Percentiles rank a stretch among this genome's conserved stretches.
phyloP scores from a whole-genome alignment of 495 filamentous ascomycete species.

The Penicillium riverlandense region DNA sequence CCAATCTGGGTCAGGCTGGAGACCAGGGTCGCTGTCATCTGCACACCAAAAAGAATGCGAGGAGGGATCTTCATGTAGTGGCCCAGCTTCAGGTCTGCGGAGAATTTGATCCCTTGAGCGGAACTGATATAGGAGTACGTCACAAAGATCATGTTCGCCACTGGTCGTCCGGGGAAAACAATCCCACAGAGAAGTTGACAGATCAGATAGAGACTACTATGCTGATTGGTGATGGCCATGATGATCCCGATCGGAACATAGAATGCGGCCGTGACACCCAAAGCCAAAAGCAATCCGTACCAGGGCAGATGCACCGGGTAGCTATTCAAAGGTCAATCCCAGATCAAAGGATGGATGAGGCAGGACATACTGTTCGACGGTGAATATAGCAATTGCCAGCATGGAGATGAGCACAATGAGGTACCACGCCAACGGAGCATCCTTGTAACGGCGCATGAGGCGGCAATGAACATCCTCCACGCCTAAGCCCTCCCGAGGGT shows the following conservation, averaged over 20 bases:
- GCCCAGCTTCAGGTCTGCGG: conserved; percentile 57
- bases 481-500: conserved; percentile 9
- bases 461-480: conserved; percentile 54
- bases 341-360: conserved; percentile 48
- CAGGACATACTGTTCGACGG: conserved; percentile 29
- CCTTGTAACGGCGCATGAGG: conserved; percentile 50
- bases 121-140: conserved; percentile 63
- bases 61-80: conserved; percentile 94
- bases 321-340: conserved; percentile 3
- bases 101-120: conserved; percentile 44
- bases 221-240: conserved; percentile 82
- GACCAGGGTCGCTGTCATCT: conserved; percentile 73
- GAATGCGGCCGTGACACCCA: conserved; percentile 57
- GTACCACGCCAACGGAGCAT: conserved; percentile 72
- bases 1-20: conserved; percentile 74
- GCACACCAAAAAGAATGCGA: conserved; percentile 63
- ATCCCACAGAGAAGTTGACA: conserved; percentile 71
- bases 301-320: conserved; percentile 69
- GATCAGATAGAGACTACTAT: conserved; percentile 69
- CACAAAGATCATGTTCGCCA: conserved; percentile 87
- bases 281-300: conserved; percentile 72
- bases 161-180: conserved; percentile 72
- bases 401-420: conserved; percentile 31
- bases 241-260: conserved; percentile 84
- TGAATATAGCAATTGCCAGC: conserved; percentile 20